Conservation (phyloP, 1,284 basidiomycete species). For the Volvariella volvacea region DNA sequence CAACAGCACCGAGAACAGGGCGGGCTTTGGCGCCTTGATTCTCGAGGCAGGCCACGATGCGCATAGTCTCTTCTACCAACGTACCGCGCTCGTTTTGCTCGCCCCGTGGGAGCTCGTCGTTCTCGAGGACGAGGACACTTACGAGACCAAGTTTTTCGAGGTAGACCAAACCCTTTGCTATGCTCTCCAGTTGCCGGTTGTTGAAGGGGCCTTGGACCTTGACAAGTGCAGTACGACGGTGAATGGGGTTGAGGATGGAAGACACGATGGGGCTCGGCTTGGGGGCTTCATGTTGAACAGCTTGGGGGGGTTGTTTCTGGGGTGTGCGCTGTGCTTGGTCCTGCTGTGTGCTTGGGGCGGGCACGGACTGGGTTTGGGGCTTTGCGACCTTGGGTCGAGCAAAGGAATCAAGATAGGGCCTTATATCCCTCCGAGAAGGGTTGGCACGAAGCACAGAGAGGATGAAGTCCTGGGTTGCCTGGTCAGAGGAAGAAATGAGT, state of each 20-base stretch:
- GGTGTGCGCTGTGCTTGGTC: neutral
- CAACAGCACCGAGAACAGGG: conserved; percentile 83
- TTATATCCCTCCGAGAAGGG: conserved; percentile 88
- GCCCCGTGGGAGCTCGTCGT: conserved; percentile 69
- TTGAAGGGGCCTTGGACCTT: conserved; percentile 97
- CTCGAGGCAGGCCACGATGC: conserved; percentile 81
- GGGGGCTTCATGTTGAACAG: conserved; percentile 14
- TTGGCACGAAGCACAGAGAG: conserved; percentile 91
- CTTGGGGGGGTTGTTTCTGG: neutral
- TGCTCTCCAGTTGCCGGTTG: conserved; percentile 91
- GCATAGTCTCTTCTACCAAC: conserved; percentile 71
- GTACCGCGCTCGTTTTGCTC: conserved; percentile 59
- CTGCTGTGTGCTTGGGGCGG: conserved; percentile 8
- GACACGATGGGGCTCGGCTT: conserved; percentile 60
- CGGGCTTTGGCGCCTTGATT: conserved; percentile 81
- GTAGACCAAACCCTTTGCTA: conserved; percentile 90
- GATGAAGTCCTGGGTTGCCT: conserved; percentile 79
- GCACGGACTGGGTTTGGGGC: conserved; percentile 17
- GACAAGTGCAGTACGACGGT: conserved; percentile 85
- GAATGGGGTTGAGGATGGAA: conserved; percentile 81
- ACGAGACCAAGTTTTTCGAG: conserved; percentile 94
- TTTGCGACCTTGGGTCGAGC: conserved; percentile 42
- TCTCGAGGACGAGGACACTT: conserved; percentile 91
- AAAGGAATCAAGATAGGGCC: conserved; percentile 86
- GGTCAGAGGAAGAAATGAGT: neutral